Base-by-base conservation (phyloP, 257 asterid genomes). In the Fraxinus anomala region DNA sequence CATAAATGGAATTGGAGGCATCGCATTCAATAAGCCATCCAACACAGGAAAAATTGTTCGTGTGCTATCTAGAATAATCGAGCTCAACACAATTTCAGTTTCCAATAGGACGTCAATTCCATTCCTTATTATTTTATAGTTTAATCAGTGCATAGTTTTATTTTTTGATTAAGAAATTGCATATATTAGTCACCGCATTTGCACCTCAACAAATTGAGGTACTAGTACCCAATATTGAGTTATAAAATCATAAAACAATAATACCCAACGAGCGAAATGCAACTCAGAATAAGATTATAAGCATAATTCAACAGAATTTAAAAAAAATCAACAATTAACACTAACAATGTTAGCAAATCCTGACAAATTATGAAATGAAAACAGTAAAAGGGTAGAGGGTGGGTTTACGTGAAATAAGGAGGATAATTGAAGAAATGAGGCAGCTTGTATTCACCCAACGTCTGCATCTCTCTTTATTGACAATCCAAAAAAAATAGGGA, bases 381-480 rank as follows among this genome's bases (percentile, higher is more conserved):
- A 76, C 79, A 61, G 39, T 68, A 72, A 70, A 66, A 23, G 70
- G 54, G 66, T 34, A 34, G 12, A 26, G 47, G 17, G 83, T 56
- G 61, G 17, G 82, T 47, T 86, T 91, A 91, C 96, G 93, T 91
- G 90, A 89, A 91, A 80, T 89, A 89, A 36, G 96, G 93, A 77
- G 96, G 92, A 76, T 91, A 91, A 74, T 87, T 87, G 75, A 87
- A 91, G 91, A 91, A 91, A 78, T 86, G 82, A 59, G 91, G 96
- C 78, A 89, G 86, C 87, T 87, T 89, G 87, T 86, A 90, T 80
- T 90, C 96, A 24, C 91, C 96, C 91, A 87, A 47, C 34, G 86
- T 81, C 86, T 90, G 93, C 96, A 90, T 90, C 80, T 75, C 79
- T 73, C 80, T 61, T 31, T 54, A 8, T 54, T 8, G 65, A n/a